Evolutionary conservation across 2,329 filamentous ascomycete genomes (phyloP), one percentile per base, ranked within the genome.

Genomic region (Pezizomycotina sp.): DNA sequence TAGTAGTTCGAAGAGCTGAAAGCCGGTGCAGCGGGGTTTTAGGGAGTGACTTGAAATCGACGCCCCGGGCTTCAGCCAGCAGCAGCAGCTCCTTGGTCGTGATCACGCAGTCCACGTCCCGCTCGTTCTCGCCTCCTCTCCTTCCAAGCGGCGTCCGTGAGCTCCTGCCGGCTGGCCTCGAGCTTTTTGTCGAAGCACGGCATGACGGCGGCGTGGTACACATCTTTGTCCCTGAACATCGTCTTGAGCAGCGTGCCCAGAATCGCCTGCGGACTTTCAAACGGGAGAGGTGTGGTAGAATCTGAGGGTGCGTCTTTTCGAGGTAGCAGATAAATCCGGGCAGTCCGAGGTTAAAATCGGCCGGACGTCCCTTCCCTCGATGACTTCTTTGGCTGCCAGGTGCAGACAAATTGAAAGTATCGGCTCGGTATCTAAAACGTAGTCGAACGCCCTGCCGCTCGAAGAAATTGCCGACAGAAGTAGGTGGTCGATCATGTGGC

Each of bases 151-250:
- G 68, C 61, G 53, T 86, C 78, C 1, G 84, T 95, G 24, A 98
- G 68, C 58, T 98, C 89, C 56, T 83, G 77, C 34, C 89, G 74
- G 50, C 83, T 92, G 5, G 89, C 89, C 60, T 98, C 89, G 18
- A 98, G 68, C 58, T 98, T 98, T 64, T 98, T 98, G 58, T 98
- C 89, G 56, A 98, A 95, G 57, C 89, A 98, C 13, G 89, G 89
- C 89, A 98, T 98, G 28, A 98, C 67, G 8, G 86, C 82, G 34
- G 95, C 59, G 57, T 95, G 86, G 81, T 86, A 98, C 55, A 98
- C 31, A 6, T 83, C 48, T 74, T 71, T 45, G 93, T 72, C 21
- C 71, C 71, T 44, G 22, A 98, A 61, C 0, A 78, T 71, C 1
- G 82, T 86, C 59, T 98, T 98, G 36, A 98, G 57, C 26, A 95